Percentiles rank a stretch among this genome's conserved stretches.
Conservation (phyloP, 345 rosid genomes). For the Tarenaya hassleriana region DNA sequence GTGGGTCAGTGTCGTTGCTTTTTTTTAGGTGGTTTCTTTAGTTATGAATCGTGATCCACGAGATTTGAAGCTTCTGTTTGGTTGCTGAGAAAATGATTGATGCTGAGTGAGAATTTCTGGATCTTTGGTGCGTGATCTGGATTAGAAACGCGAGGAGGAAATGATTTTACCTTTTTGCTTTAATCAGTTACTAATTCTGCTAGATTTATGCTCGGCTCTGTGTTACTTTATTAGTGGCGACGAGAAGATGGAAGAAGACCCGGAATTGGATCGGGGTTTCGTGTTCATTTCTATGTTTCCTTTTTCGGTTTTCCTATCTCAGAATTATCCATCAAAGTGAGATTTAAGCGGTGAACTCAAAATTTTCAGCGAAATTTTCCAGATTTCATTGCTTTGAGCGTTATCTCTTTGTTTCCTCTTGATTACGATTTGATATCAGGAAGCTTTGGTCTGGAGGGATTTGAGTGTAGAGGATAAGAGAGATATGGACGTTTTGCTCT, state of each 20-base stretch:
- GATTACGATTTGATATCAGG: constrained; percentile 4
- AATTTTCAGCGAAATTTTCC: constrained; percentile 13
- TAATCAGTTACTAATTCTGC: constrained; percentile 12
- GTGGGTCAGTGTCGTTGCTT: constrained; percentile 7
- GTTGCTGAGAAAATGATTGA: constrained; percentile 10
- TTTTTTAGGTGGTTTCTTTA: neutral
- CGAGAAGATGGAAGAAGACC: neutral
- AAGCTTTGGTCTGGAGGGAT: neutral
- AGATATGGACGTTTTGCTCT: too few species aligned
- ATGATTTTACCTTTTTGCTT: neutral
- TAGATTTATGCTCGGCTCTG: neutral
- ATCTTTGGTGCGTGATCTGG: constrained; percentile 1
- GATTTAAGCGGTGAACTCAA: constrained; percentile 6
- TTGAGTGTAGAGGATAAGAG: too few species aligned
- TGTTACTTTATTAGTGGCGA: constrained; percentile 1
- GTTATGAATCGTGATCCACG: constrained; percentile 1
- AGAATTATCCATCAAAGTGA: constrained; percentile 3
- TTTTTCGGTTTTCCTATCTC: neutral
- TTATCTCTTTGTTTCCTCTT: neutral
- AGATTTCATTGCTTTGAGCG: too few species aligned
- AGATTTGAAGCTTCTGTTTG: constrained; percentile 13
- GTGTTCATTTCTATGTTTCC: neutral
- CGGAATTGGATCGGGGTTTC: constrained; percentile 12
- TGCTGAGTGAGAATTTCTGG: neutral
- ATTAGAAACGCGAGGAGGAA: neutral